Evolutionary conservation across 2,329 filamentous ascomycete species (phyloP), one percentile per base, ranked within the genome.

Genomic region (Clonostachys chloroleuca): DNA sequence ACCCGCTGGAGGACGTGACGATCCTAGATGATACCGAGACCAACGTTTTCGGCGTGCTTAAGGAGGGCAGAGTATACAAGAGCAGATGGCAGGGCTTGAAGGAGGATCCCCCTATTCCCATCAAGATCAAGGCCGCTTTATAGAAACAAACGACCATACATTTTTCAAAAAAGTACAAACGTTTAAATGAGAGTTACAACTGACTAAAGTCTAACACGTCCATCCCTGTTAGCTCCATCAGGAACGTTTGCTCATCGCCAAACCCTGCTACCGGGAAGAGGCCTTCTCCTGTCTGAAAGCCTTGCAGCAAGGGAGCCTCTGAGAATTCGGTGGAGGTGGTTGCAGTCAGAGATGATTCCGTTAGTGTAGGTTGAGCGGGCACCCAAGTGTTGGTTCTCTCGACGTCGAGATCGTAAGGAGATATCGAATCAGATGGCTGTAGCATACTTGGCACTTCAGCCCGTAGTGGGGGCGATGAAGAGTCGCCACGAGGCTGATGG

Each of bases 1-100:
- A 81, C 53, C 80, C 79, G 3, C 57, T 83, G 46, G 70, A 80
- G n/a, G 71, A 83, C 54, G 69, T 82, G 16, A 65, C 65, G 0
- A 61, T 80, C 5, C 55, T 83, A 24, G 74, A 74, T 49, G 54
- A 63, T 39, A 70, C 70, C 3, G 70, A 79, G 44, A 64, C 68
- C 53, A 63, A 71, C 49, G 52, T 81, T 8, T 52, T 79, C 40
- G 72, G 66, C 3, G 76, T 81, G 2, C 65, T 83, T 41, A 81
- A 82, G 55, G 77, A 78, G 35, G 78, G 79, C 1, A 50, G 58
- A n/a, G 57, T 65, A n/a, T 62, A 54, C 6, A 55, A 52, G 45
- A 58, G 56, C 47, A 46, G 52, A 18, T 59, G 54, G 56, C 43
- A 46, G 14, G 53, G 49, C 9, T 34, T 58, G 20, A 35, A 40